These are phyloP conservation scores for Cystobasidium sp. DNA, from an alignment of 1,284 basidiomycete species.

Conservation along the genomic window DNA sequence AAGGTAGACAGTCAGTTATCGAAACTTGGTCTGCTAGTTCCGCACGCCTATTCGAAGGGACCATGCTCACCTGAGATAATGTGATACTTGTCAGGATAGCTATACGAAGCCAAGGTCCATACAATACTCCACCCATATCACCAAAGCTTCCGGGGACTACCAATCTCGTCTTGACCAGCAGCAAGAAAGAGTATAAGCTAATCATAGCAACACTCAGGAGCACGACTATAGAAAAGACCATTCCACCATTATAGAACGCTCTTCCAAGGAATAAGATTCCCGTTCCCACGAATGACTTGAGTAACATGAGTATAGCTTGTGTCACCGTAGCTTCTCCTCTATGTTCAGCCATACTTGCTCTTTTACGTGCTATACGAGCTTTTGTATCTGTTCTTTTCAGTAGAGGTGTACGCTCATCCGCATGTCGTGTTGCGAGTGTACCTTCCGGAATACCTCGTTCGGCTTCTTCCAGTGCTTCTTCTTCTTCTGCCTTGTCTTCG, in stretches of 20 bases:
- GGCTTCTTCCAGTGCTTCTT: conserved; percentile 57
- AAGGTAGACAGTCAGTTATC: conserved; percentile 6
- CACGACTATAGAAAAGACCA: conserved; percentile 83
- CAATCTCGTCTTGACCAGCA: conserved; percentile 86
- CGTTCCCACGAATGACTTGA: conserved; percentile 96
- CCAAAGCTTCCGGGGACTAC: conserved; percentile 91
- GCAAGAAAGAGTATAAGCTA: conserved; percentile 91
- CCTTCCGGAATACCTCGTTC: conserved; percentile 48
- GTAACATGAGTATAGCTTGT: conserved; percentile 86
- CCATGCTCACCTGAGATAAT: conserved; percentile 69
- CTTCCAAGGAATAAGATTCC: conserved; percentile 95
- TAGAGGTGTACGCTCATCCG: conserved; percentile 56
- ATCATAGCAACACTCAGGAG: conserved; percentile 82
- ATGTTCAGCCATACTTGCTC: conserved; percentile 58
- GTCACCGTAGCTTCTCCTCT: conserved; percentile 81
- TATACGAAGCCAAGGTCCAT: conserved; percentile 90
- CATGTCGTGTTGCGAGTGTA: conserved; percentile 58
- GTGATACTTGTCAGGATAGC: conserved; percentile 86
- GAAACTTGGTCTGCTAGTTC: too few relatives aligned
- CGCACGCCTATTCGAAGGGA: conserved; percentile 61
- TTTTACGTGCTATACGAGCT: conserved; percentile 34
- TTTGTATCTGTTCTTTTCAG: conserved; percentile 47
- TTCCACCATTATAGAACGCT: conserved; percentile 91
- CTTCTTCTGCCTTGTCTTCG: conserved; percentile 65
- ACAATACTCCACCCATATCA: conserved; percentile 91